Evolutionary conservation across 495 filamentous ascomycete genomes (phyloP).

Genomic region (Pyrenopolyporus hunteri): DNA sequence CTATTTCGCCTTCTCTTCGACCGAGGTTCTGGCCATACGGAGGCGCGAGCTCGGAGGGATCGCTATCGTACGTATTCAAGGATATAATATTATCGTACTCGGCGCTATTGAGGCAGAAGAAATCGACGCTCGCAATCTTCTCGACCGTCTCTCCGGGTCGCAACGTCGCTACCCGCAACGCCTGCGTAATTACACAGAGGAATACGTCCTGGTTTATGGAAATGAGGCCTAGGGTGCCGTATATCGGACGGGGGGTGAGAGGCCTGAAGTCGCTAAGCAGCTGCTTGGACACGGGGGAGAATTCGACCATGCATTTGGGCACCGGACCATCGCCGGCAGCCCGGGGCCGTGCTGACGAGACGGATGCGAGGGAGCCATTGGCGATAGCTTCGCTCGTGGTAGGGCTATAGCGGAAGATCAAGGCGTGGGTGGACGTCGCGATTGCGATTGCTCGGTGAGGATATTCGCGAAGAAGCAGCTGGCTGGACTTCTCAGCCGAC

Average conservation of each 20-base stretch:
- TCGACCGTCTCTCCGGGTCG: slow-evolving; percentile 87
- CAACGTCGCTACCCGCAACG: slow-evolving; percentile 77
- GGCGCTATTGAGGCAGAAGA: slow-evolving; percentile 85
- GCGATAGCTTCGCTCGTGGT: slow-evolving; percentile 58
- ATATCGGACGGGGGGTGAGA: slow-evolving; percentile 73
- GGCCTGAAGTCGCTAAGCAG: slow-evolving; percentile 76
- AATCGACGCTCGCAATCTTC: slow-evolving; percentile 85
- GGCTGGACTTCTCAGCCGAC: slow-evolving; percentile 54
- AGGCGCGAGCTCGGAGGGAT: slow-evolving; percentile 53
- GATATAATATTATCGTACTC: slow-evolving; percentile 81
- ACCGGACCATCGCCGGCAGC: slow-evolving; percentile 44
- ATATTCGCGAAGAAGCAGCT: slow-evolving; percentile 73
- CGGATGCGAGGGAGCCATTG: slow-evolving; percentile 58
- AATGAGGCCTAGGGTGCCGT: slow-evolving; percentile 89
- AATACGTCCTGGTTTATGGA: slow-evolving; percentile 87
- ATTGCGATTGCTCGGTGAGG: slow-evolving; percentile 87
- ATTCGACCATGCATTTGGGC: slow-evolving; percentile 85
- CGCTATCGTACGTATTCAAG: slow-evolving; percentile 56
- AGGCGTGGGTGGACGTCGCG: slow-evolving; percentile 73
- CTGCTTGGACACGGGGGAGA: slow-evolving; percentile 65
- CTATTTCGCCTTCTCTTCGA: slow-evolving; percentile 67
- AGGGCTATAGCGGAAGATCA: slow-evolving; percentile 79
- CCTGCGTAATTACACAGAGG: slow-evolving; percentile 84
- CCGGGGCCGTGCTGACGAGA: slow-evolving; percentile 50
- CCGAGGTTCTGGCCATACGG: slow-evolving; percentile 64